Evolutionary conservation across 768 basidiomycete species (phyloP).

Genomic region (Suillus weaverae): DNA sequence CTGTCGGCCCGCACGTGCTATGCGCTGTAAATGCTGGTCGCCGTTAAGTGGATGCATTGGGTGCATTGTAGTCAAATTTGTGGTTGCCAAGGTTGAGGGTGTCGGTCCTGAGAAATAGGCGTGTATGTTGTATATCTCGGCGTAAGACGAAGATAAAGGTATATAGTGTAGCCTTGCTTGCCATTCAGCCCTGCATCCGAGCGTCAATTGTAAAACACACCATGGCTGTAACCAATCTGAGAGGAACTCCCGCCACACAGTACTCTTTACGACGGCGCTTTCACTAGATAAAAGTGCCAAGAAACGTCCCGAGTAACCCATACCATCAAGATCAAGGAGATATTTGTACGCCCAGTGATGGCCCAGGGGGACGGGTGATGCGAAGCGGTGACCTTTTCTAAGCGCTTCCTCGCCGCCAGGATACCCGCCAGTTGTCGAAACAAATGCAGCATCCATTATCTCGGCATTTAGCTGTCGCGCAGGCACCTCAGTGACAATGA

Average conservation of each 20-base stretch:
- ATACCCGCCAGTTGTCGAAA: constrained; percentile 73
- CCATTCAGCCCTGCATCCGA: constrained; percentile 3
- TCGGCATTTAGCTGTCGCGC: constrained; percentile 65
- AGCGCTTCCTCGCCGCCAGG: constrained; percentile 74
- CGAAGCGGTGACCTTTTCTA: constrained; percentile 63
- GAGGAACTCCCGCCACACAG: constrained; percentile 90
- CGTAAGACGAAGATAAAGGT: constrained; percentile 82
- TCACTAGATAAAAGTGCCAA: constrained; percentile 84
- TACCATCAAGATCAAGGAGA: constrained; percentile 89
- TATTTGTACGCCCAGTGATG: constrained; percentile 94
- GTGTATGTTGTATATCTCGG: constrained; percentile 92
- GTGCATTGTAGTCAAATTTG: constrained; percentile 47
- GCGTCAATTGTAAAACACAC: constrained; percentile 35
- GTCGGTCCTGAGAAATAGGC: constrained; percentile 91
- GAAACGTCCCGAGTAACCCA: constrained; percentile 92
- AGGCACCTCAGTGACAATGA: constrained; percentile 62
- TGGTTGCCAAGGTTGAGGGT: constrained; percentile 50
- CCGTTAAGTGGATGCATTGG: constrained; percentile 49
- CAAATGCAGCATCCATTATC: constrained; percentile 87
- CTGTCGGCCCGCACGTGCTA: constrained; percentile 88
- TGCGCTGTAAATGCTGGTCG: constrained; percentile 71
- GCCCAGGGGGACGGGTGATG: constrained; percentile 76
- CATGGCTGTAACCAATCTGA: constrained; percentile 93
- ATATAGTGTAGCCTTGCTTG: constrained; percentile 86
- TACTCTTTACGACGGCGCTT: constrained; percentile 86